phyloP scores from a whole-genome alignment of 129 eudicot genomes.

The Cynara cardunculus region DNA sequence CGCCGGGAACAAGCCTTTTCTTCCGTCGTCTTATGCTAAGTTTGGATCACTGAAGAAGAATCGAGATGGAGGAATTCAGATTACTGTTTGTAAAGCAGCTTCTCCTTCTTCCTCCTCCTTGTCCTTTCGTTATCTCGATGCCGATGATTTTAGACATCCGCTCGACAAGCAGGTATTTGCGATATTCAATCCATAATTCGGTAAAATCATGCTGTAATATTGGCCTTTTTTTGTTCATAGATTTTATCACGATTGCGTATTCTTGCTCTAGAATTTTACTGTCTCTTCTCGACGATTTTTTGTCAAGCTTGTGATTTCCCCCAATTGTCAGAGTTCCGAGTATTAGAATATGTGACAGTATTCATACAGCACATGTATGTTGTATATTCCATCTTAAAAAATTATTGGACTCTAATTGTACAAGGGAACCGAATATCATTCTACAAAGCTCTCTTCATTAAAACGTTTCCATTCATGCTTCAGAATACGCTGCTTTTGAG shows the following conservation, averaged over 20 bases:
- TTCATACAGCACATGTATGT: background rate
- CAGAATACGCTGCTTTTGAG: conserved; percentile 93
- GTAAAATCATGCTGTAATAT: background rate
- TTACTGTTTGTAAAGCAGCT: conserved; percentile 46
- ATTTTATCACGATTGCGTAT: background rate
- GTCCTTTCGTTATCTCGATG: conserved; percentile 69
- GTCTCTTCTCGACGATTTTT: background rate
- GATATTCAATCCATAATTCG: background rate
- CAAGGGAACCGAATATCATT: background rate
- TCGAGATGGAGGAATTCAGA: conserved; percentile 7
- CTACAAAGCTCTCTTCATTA: background rate
- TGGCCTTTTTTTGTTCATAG: background rate
- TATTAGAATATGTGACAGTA: background rate
- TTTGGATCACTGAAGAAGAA: conserved; percentile 30
- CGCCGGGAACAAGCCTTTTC: conserved; percentile 18
- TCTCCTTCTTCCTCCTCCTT: conserved; percentile 32
- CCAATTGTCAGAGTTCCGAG: background rate
- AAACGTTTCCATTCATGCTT: background rate
- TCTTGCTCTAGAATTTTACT: background rate
- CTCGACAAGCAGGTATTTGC: conserved; percentile 73
- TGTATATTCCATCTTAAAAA: background rate
- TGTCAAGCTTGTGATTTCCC: background rate
- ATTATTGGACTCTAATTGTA: background rate
- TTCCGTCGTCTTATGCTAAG: conserved; percentile 18
- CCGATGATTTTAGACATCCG: conserved; percentile 96